Evolutionary conservation across 139 green algal species (phyloP).

Genomic region (Chlorella vulgaris): DNA sequence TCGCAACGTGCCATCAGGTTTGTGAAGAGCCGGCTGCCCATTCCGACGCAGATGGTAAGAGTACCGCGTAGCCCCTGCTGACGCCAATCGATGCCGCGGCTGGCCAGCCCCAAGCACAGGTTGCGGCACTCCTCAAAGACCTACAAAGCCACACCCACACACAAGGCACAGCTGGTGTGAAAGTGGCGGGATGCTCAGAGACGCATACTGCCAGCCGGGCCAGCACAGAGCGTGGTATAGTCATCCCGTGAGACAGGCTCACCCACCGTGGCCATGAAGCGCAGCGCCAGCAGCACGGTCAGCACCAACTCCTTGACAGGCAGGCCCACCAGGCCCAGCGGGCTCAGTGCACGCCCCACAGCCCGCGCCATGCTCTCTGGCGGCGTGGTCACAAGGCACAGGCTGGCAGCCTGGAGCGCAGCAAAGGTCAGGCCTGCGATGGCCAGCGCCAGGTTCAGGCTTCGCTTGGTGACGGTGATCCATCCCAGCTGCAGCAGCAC

Average conservation of each 20-base stretch:
- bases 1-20: conserved; percentile 38
- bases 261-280: conserved; percentile 46
- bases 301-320: conserved; percentile 39
- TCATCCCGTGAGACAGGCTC: not conserved
- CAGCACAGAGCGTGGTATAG: too few relatives aligned
- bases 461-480: conserved; percentile 43
- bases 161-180: too few relatives aligned
- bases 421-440: conserved; percentile 33
- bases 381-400: conserved; percentile 48
- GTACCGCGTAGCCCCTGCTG: conserved; percentile 27
- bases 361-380: conserved; percentile 43
- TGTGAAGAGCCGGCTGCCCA: conserved; percentile 27
- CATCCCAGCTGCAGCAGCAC: conserved; percentile 39
- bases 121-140: conserved; percentile 50
- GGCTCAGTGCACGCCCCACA: conserved; percentile 30
- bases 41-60: conserved; percentile 7
- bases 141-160: not conserved
- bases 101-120: conserved; percentile 45
- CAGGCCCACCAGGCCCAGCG: conserved; percentile 38
- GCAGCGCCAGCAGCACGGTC: conserved; percentile 44
- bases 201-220: too few relatives aligned
- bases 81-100: conserved; percentile 38
- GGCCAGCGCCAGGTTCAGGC: conserved; percentile 35
- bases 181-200: too few relatives aligned
- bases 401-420: conserved; percentile 44